These are phyloP conservation scores for Cladophialophora carrionii DNA, from an alignment of 2,329 filamentous ascomycete species.

Conservation along the genomic window DNA sequence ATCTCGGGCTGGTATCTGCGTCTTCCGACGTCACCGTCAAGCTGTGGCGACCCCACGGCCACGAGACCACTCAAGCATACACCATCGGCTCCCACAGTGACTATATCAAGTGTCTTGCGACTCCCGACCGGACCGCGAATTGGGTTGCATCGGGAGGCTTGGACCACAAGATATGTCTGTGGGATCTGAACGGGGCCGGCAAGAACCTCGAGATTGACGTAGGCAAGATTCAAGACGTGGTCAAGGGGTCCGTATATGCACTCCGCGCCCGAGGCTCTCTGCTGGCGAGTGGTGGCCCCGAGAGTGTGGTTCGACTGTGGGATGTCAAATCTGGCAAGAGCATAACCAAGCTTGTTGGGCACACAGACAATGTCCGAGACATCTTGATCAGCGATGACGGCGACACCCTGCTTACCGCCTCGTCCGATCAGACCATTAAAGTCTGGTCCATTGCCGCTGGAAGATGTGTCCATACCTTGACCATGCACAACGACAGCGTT, in stretches of 20 bases:
- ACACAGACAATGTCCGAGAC: constrained; percentile 90
- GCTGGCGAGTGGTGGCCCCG: constrained; percentile 88
- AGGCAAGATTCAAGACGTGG: constrained; percentile 68
- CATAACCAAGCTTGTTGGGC: constrained; percentile 94
- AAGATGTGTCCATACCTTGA: constrained; percentile 95
- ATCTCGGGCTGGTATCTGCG: constrained; percentile 79
- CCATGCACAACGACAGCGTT: constrained; percentile 98
- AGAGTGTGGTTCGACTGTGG: constrained; percentile 90
- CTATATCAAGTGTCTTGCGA: constrained; percentile 92
- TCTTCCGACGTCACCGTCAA: constrained; percentile 95
- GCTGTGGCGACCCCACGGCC: constrained; percentile 77
- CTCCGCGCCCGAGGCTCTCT: constrained; percentile 78
- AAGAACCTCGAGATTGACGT: constrained; percentile 86
- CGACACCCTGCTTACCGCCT: constrained; percentile 90
- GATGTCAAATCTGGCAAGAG: constrained; percentile 85
- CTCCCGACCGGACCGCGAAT: constrained; percentile 68
- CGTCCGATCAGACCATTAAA: constrained; percentile 95
- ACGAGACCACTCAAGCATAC: constrained; percentile 60
- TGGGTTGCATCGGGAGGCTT: constrained; percentile 96
- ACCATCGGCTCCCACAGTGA: constrained; percentile 92
- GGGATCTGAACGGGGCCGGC: constrained; percentile 87
- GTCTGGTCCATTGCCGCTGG: constrained; percentile 96
- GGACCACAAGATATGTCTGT: constrained; percentile 87
- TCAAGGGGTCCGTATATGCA: constrained; percentile 95
- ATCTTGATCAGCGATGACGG: constrained; percentile 87